Conservation (phyloP, 2,329 filamentous ascomycete species). For the Sclerotinia borealis region DNA sequence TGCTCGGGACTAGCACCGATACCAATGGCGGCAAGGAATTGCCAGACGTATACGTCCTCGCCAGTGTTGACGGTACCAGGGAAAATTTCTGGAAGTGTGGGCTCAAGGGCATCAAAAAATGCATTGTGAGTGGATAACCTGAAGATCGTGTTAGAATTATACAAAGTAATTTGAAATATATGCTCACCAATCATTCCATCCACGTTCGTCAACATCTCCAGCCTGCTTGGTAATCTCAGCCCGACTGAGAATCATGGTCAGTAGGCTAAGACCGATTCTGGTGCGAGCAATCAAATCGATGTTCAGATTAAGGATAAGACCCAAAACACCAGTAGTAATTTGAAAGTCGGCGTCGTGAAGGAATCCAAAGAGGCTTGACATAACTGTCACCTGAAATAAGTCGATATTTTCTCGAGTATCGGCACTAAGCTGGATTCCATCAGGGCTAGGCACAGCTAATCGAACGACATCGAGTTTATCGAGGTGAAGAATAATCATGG, state of each 20-base stretch:
- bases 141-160: constrained; percentile 30
- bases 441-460: constrained; percentile 66
- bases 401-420: constrained; percentile 87
- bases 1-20: constrained; percentile 91
- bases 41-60: constrained; percentile 96
- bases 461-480: constrained; percentile 88
- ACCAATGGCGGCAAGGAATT: constrained; percentile 91
- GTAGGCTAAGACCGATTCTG: constrained; percentile 78
- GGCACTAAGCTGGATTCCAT: constrained; percentile 66
- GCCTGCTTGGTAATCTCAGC: constrained; percentile 89
- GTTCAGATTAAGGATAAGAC: constrained; percentile 75
- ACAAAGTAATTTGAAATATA: background rate
- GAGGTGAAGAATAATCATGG: constrained; percentile 90
- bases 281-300: constrained; percentile 80
- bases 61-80: constrained; percentile 83
- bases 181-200: constrained; percentile 73
- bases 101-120: constrained; percentile 83
- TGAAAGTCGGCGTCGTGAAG: constrained; percentile 86
- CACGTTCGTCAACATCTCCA: constrained; percentile 60
- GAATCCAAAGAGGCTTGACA: constrained; percentile 84
- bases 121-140: constrained; percentile 75
- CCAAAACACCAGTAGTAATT: constrained; percentile 85
- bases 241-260: constrained; percentile 91
- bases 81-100: constrained; percentile 78
- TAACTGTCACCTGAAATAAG: constrained; percentile 79